Conservation (phyloP, 495 filamentous ascomycete species). For the Daldinia vernicosa region DNA sequence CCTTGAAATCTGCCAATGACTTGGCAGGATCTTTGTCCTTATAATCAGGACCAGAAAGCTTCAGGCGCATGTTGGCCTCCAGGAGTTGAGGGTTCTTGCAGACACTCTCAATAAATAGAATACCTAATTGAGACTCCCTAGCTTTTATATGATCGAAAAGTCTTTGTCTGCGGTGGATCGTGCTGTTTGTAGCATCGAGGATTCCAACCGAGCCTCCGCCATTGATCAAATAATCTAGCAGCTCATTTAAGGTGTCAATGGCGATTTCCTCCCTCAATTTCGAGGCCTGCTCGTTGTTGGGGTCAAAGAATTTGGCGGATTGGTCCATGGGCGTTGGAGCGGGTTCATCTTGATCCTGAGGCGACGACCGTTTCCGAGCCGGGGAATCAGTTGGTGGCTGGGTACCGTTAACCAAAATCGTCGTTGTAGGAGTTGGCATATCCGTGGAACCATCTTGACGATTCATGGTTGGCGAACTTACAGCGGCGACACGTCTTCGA, state of each 20-base stretch:
- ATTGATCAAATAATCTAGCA: constrained; percentile 85
- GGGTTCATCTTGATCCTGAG: constrained; percentile 14
- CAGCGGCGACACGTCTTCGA: constrained; percentile 79
- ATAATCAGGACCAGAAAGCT: constrained; percentile 97
- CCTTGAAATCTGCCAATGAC: constrained; percentile 89
- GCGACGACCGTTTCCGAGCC: constrained; percentile 19
- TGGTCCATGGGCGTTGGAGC: constrained; percentile 75
- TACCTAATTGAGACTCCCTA: constrained; percentile 84
- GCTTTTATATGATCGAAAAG: constrained; percentile 84
- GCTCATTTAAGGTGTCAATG: constrained; percentile 88
- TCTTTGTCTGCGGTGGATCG: constrained; percentile 80
- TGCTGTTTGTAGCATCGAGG: constrained; percentile 97
- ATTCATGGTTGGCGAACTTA: constrained; percentile 41
- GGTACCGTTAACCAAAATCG: constrained; percentile 58
- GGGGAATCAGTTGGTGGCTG: constrained; percentile 46
- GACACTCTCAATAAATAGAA: constrained; percentile 92
- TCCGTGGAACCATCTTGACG: constrained; percentile 44
- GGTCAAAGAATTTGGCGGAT: constrained; percentile 93
- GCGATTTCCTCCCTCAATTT: constrained; percentile 90
- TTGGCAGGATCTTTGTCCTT: constrained; percentile 86
- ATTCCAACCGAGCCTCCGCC: constrained; percentile 94
- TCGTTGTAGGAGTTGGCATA: constrained; percentile 54
- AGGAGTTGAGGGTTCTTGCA: constrained; percentile 85
- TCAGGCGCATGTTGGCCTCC: constrained; percentile 96
- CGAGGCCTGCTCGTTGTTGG: constrained; percentile 81